phyloP scores from a whole-genome alignment of 2,329 filamentous ascomycete genomes.

The Aphanoascus verrucosus region DNA sequence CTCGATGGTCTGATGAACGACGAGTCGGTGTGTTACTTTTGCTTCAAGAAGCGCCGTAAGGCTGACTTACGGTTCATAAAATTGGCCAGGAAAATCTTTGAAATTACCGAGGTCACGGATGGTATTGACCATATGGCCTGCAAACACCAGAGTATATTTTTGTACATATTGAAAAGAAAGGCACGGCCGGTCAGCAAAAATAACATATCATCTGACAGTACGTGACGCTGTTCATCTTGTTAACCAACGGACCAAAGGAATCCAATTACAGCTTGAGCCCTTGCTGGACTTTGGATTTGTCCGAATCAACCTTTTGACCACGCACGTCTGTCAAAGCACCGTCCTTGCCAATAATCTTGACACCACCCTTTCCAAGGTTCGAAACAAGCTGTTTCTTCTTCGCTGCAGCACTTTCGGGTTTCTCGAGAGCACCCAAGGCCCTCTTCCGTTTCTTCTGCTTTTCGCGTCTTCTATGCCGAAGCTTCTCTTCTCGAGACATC shows the following conservation, averaged over 20 bases:
- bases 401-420: slow-evolving; percentile 36
- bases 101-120: slow-evolving; percentile 52
- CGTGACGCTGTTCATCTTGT: background rate
- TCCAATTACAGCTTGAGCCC: slow-evolving; percentile 28
- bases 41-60: slow-evolving; percentile 84
- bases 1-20: slow-evolving; percentile 60
- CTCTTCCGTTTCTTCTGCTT: slow-evolving; percentile 71
- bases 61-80: slow-evolving; percentile 69
- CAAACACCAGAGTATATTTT: slow-evolving; percentile 31
- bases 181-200: background rate
- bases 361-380: slow-evolving; percentile 70
- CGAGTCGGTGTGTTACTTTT: slow-evolving; percentile 66
- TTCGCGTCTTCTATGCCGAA: slow-evolving; percentile 61
- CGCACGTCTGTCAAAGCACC: slow-evolving; percentile 76
- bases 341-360: slow-evolving; percentile 84
- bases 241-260: background rate
- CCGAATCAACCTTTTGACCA: slow-evolving; percentile 55
- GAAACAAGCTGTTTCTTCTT: slow-evolving; percentile 49
- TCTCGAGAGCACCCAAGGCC: slow-evolving; percentile 38
- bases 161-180: slow-evolving; percentile 22
- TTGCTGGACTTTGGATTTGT: slow-evolving; percentile 22
- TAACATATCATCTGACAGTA: slow-evolving; percentile 3
- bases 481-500: slow-evolving; percentile 77
- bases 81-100: slow-evolving; percentile 56
- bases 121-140: slow-evolving; percentile 33